Conservation (phyloP, 352 stramenopile genomes). For the Phytophthora tentaculata region DNA sequence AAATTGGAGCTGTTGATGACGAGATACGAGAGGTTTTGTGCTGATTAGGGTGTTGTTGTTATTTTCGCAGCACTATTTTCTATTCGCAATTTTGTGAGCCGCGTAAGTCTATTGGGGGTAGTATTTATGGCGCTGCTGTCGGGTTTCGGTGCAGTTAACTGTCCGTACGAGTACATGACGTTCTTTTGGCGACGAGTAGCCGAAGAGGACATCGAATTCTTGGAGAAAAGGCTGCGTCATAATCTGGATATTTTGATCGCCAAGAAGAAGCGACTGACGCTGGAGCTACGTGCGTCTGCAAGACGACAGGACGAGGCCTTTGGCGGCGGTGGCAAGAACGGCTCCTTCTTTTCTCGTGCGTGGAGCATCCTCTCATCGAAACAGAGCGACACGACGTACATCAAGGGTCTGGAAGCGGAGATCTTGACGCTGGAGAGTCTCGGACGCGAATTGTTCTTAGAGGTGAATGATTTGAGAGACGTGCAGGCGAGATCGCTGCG, state of each 20-base stretch:
- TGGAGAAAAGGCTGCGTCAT: conserved; percentile 81
- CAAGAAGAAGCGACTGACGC: conserved; percentile 80
- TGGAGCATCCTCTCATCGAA: conserved; percentile 41
- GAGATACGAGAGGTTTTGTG: conserved; percentile 2
- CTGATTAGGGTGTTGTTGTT: background rate
- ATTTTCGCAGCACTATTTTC: conserved; percentile 61
- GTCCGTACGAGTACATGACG: conserved; percentile 86
- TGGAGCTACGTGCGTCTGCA: conserved; percentile 52
- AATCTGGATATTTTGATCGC: conserved; percentile 84
- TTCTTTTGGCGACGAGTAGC: conserved; percentile 81
- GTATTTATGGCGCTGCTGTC: conserved; percentile 86
- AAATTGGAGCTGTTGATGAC: conserved; percentile 16
- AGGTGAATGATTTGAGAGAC: conserved; percentile 84
- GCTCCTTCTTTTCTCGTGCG: conserved; percentile 43
- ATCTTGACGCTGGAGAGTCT: conserved; percentile 83
- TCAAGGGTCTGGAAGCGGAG: conserved; percentile 69
- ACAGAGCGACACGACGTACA: conserved; percentile 51
- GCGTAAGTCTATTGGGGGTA: conserved; percentile 80
- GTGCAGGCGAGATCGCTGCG: conserved; percentile 60
- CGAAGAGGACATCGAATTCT: conserved; percentile 83
- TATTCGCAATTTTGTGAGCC: conserved; percentile 83
- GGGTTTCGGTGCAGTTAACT: conserved; percentile 85
- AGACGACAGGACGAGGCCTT: conserved; percentile 34
- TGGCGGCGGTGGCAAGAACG: conserved; percentile 12
- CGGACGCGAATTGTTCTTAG: conserved; percentile 78